A percentile compares a stretch with the other conserved stretches of the same genome.
phyloP scores from a whole-genome alignment of 225 moss, liverwort and hornwort species.

The Lunularia cruciata region DNA sequence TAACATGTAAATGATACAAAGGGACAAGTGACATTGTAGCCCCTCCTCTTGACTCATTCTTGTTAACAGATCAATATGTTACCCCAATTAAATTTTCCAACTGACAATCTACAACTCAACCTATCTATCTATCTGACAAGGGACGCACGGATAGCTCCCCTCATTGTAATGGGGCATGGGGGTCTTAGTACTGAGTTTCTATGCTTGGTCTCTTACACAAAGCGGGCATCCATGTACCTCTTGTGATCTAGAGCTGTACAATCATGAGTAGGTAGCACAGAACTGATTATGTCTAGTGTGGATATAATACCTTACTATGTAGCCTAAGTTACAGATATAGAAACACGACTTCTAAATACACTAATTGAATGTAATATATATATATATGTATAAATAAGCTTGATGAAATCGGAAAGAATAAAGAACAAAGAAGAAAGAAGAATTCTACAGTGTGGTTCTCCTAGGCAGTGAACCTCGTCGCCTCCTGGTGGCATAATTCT shows the following conservation, averaged over 20 bases:
- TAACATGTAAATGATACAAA: conserved; percentile 39
- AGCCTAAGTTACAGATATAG: conserved; percentile 11
- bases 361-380: conserved; percentile 9
- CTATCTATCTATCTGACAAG: conserved; percentile 28
- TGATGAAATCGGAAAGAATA: not conserved
- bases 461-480: conserved; percentile 41
- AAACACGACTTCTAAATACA: conserved; percentile 15
- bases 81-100: conserved; percentile 30
- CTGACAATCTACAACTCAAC: conserved; percentile 20
- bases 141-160: conserved; percentile 21
- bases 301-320: conserved; percentile 13
- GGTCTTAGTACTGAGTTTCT: conserved; percentile 24
- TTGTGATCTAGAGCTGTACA: conserved; percentile 32
- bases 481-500: conserved; percentile 29
- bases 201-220: conserved; percentile 13
- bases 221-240: conserved; percentile 5
- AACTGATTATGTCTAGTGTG: not conserved
- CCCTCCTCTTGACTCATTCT: conserved; percentile 24
- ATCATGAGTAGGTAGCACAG: conserved; percentile 14
- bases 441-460: conserved; percentile 24
- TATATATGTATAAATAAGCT: conserved; percentile 9
- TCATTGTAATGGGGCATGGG: conserved; percentile 24
- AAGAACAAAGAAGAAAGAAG: no score
- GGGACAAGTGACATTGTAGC: conserved; percentile 16
- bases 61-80: conserved; percentile 30